phyloP scores from a whole-genome alignment of 441 rosid species.

The Aleurites moluccanus region DNA sequence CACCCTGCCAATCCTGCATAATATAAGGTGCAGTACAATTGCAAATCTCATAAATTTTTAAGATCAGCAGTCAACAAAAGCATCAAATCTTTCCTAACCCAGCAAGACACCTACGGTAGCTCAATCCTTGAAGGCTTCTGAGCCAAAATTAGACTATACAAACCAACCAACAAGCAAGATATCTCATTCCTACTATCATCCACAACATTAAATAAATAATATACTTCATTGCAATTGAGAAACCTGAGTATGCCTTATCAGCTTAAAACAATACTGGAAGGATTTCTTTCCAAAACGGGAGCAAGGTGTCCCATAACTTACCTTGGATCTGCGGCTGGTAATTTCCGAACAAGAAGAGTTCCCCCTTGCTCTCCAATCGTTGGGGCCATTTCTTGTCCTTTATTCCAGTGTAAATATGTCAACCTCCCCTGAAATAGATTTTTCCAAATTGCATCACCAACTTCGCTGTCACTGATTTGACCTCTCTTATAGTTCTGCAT shows the following conservation, averaged over 20 bases:
- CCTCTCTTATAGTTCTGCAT: conserved; percentile 65
- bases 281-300: conserved; percentile 5
- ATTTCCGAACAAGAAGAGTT: conserved; percentile 83
- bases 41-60: background rate
- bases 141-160: background rate
- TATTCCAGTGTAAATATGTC: conserved; percentile 70
- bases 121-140: background rate
- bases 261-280: background rate
- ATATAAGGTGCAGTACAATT: background rate
- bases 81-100: background rate
- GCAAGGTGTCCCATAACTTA: conserved; percentile 30
- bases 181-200: conserved; percentile 11
- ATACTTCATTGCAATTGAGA: conserved; percentile 4
- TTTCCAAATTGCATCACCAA: conserved; percentile 56
- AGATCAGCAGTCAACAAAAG: background rate
- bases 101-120: background rate
- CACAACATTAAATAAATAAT: background rate
- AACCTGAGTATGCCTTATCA: conserved; percentile 5
- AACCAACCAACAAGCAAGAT: background rate
- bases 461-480: conserved; percentile 51
- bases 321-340: conserved; percentile 65
- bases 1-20: background rate
- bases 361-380: conserved; percentile 60
- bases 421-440: conserved; percentile 70
- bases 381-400: conserved; percentile 73